Conservation (phyloP, 2,329 filamentous ascomycete species). For the Davidsoniella australis region DNA sequence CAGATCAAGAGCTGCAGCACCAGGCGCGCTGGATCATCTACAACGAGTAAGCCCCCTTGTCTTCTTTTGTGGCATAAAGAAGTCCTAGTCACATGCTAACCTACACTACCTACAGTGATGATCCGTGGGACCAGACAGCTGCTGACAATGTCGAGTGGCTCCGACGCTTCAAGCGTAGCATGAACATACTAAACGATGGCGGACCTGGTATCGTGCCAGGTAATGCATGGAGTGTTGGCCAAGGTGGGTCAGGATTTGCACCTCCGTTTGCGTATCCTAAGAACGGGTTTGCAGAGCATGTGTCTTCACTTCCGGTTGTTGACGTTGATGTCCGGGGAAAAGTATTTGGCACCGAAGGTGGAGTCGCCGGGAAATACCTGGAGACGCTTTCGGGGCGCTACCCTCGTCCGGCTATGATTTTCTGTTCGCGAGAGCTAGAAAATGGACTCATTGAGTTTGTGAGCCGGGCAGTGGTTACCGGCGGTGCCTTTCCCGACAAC, state of each 20-base stretch:
- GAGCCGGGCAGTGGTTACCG: slow-evolving; percentile 21
- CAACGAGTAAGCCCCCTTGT: slow-evolving; percentile 32
- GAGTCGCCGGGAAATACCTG: slow-evolving; percentile 31
- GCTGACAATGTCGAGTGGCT: slow-evolving; percentile 49
- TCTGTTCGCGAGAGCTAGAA: slow-evolving; percentile 43
- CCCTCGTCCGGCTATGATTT: slow-evolving; percentile 31
- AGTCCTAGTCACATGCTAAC: slow-evolving; percentile 14
- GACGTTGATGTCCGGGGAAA: slow-evolving; percentile 21
- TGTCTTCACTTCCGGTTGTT: slow-evolving; percentile 20
- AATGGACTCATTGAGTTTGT: slow-evolving; percentile 34
- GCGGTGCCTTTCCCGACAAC: slow-evolving; percentile 30
- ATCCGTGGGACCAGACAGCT: slow-evolving; percentile 47
- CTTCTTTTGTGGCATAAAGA: neutral
- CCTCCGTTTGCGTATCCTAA: slow-evolving; percentile 36
- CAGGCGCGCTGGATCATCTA: slow-evolving; percentile 47
- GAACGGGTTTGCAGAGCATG: slow-evolving; percentile 9
- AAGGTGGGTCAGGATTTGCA: slow-evolving; percentile 37
- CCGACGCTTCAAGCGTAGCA: slow-evolving; percentile 41
- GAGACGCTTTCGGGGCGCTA: slow-evolving; percentile 27
- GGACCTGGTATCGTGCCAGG: slow-evolving; percentile 28
- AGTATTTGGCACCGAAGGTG: slow-evolving; percentile 26
- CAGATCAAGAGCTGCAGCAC: slow-evolving; percentile 45
- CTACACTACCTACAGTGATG: slow-evolving; percentile 26
- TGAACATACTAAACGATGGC: slow-evolving; percentile 31
- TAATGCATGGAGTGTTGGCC: slow-evolving; percentile 28